Evolutionary conservation across 139 green algal genomes (phyloP).

Genomic region (Chlorella sp.): DNA sequence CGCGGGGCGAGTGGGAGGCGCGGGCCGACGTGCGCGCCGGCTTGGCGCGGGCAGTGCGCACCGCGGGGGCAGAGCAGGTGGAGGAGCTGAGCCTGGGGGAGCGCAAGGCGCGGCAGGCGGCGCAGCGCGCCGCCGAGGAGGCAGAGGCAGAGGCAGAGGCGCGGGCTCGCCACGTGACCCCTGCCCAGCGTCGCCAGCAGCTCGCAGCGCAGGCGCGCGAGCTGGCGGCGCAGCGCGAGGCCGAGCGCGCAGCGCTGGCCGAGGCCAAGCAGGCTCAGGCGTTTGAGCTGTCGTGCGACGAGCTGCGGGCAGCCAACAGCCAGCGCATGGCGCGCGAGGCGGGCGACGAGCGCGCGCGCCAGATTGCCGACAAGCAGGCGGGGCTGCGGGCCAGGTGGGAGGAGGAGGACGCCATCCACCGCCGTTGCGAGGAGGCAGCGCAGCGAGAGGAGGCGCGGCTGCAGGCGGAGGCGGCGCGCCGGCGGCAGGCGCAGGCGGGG

Average conservation of each 20-base stretch:
- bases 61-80: not conserved
- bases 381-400: not conserved
- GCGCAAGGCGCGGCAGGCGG: not conserved
- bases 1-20: not conserved
- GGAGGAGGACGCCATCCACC: conserved; percentile 1
- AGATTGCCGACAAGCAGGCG: conserved; percentile 2
- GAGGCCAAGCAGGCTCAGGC: conserved; percentile 32
- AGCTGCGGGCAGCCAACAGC: conserved; percentile 27
- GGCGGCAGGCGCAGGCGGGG: conserved; percentile 14
- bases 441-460: conserved; percentile 22
- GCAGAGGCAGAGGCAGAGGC: not conserved
- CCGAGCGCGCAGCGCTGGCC: conserved; percentile 22
- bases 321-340: not conserved
- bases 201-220: conserved; percentile 19
- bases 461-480: conserved; percentile 8
- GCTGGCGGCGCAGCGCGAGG: conserved; percentile 28
- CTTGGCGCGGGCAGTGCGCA: not conserved
- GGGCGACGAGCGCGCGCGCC: not conserved
- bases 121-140: not conserved
- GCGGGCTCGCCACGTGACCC: not conserved
- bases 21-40: not conserved
- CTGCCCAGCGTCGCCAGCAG: conserved; percentile 29
- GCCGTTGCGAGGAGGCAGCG: conserved; percentile 9
- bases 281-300: conserved; percentile 37
- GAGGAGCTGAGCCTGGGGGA: not conserved